These are phyloP conservation scores for Begonia masoniana DNA, from an alignment of 306 rosid genomes.

Conservation along the genomic window DNA sequence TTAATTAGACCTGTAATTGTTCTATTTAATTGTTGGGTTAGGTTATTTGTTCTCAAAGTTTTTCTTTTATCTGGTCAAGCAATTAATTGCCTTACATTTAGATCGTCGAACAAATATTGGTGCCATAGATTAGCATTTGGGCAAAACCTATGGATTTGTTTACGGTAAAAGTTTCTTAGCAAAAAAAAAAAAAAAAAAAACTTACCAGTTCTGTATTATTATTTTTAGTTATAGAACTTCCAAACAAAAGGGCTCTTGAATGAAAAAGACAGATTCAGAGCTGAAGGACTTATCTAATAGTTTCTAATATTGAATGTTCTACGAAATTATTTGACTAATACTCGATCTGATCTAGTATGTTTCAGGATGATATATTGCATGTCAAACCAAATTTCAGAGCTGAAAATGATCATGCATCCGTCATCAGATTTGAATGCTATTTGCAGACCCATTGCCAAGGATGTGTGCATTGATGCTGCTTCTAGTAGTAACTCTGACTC, in stretches of 20 bases:
- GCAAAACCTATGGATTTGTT: too few species aligned
- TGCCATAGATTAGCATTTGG: too few species aligned
- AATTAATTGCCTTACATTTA: too few species aligned
- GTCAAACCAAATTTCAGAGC: conserved; percentile 78
- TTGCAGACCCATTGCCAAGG: conserved; percentile 44
- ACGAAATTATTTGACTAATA: conserved; percentile 41
- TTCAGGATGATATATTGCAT: conserved; percentile 87
- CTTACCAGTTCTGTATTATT: too few species aligned
- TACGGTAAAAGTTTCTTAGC: too few species aligned
- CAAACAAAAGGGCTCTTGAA: conserved; percentile 1
- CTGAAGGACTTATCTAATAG: background rate
- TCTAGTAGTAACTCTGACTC: conserved; percentile 78
- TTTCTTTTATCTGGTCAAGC: too few species aligned
- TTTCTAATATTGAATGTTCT: conserved; percentile 13
- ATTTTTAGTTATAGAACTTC: too few species aligned
- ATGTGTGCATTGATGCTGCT: conserved; percentile 27
- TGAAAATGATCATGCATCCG: conserved; percentile 54
- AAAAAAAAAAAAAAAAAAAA: too few species aligned
- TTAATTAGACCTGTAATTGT: too few species aligned
- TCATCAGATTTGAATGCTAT: conserved; percentile 54
- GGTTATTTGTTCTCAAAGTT: too few species aligned
- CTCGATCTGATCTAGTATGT: conserved; percentile 69
- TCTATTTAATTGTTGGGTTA: too few species aligned
- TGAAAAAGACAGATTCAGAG: background rate
- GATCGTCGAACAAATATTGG: too few species aligned